Evolutionary conservation across 768 basidiomycete genomes (phyloP).

Genomic region (Kwoniella bestiolae): DNA sequence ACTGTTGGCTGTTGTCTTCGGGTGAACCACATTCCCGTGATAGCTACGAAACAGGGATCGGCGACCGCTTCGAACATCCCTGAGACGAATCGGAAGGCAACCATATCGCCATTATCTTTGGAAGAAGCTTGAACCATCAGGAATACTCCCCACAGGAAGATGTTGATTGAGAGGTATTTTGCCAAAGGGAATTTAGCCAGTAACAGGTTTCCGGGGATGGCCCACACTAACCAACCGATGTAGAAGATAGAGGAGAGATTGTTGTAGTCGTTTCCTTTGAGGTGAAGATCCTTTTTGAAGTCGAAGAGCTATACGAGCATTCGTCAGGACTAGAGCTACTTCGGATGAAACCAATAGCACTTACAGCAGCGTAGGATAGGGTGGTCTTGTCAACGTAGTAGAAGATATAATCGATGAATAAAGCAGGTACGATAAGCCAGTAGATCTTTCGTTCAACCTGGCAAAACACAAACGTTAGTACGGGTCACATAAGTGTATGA

Average conservation of each 20-base stretch:
- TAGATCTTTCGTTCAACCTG: slow-evolving; percentile 46
- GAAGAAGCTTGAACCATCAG: slow-evolving; percentile 60
- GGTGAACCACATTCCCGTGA: slow-evolving; percentile 59
- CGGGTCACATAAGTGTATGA: background rate
- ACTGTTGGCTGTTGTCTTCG: slow-evolving; percentile 58
- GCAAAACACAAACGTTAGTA: background rate
- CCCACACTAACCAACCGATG: slow-evolving; percentile 60
- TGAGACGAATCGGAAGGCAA: slow-evolving; percentile 58
- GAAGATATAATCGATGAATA: slow-evolving; percentile 45
- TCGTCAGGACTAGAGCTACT: background rate
- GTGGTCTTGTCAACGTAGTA: slow-evolving; percentile 48
- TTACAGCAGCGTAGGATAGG: slow-evolving; percentile 37
- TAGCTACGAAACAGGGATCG: slow-evolving; percentile 50
- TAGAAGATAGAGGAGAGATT: slow-evolving; percentile 51
- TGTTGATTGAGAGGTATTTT: slow-evolving; percentile 46
- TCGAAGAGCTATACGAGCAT: slow-evolving; percentile 41
- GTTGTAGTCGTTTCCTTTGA: slow-evolving; percentile 57
- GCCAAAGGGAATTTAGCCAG: slow-evolving; percentile 46
- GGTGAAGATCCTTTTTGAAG: slow-evolving; percentile 57
- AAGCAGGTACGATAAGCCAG: slow-evolving; percentile 47
- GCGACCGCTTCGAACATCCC: slow-evolving; percentile 59
- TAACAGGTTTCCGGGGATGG: slow-evolving; percentile 60
- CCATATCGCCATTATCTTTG: slow-evolving; percentile 56
- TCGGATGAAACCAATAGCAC: no score
- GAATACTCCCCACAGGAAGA: slow-evolving; percentile 52